Evolutionary conservation across 208 protist genomes (phyloP), one percentile per base, ranked within the genome.

Genomic region (Leishmania lainsoni): DNA sequence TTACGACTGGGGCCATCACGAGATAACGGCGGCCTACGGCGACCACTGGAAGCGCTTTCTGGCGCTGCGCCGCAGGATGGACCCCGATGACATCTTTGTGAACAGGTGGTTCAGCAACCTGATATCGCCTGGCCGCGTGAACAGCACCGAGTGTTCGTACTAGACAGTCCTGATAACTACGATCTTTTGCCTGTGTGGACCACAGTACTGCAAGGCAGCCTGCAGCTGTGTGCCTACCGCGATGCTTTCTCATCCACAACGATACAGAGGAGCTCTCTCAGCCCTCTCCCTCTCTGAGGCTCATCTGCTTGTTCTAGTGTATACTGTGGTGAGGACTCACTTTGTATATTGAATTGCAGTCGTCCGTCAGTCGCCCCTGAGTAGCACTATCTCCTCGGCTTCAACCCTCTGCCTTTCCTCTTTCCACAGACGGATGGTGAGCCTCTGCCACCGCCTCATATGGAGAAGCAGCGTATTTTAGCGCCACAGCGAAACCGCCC

Each of bases 61-160:
- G n/a, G 78, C 78, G 51, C 80, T 93, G 63, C 85, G 90, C 63
- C 78, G 86, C 61, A 78, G 49, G 68, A 78, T 94, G 83, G 91
- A 96, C 83, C 91, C 93, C 9, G 75, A 88, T 14, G 66, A 85
- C 70, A 78, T 92, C 5, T 95, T 96, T 77, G 84, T 92, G 29
- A 96, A 96, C 77, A 84, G 83, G 29, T 96, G 92, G 91, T 80
- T 91, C 49, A 86, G 84, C 76, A 91, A 89, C 73, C 65, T 96
- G 0, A 87, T 89, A 75, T 80, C 86, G 54, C 49, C 71, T 20
- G 70, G 49, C 79, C 80, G 85, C 75, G 52, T 76, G 39, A 90
- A 90, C 78, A 89, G 81, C 78, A 90, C 88, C 2, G 73, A 72
- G 22, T 88, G 3, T 9, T 39, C 29, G 22, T 3, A 4, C 54